Evolutionary conservation across 1,284 basidiomycete genomes (phyloP).

Genomic region (Erythrobasidium hasegawianum): DNA sequence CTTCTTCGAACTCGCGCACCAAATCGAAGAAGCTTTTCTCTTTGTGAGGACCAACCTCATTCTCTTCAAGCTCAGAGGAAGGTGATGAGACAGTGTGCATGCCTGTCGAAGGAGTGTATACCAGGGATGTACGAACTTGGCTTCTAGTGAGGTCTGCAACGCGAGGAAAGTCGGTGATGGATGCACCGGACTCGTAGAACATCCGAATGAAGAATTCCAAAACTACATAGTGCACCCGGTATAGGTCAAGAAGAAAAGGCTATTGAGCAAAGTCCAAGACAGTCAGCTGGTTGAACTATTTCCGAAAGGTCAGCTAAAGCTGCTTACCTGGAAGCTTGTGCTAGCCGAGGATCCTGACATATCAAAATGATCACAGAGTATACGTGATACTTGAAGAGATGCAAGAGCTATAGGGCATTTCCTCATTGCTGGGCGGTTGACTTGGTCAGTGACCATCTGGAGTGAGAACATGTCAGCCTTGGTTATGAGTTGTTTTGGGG

Average conservation of each 20-base stretch:
- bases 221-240: slow-evolving; percentile 73
- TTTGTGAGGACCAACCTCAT: slow-evolving; percentile 1
- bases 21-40: slow-evolving; percentile 63
- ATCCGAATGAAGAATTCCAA: slow-evolving; percentile 87
- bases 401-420: slow-evolving; percentile 82
- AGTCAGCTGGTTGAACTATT: slow-evolving; percentile 50
- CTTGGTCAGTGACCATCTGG: slow-evolving; percentile 76
- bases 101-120: slow-evolving; percentile 9
- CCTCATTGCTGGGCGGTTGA: slow-evolving; percentile 68
- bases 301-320: slow-evolving; percentile 16
- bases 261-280: slow-evolving; percentile 68
- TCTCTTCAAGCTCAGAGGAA: slow-evolving; percentile 10
- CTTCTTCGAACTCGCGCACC: slow-evolving; percentile 76
- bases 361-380: slow-evolving; percentile 80
- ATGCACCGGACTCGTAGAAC: slow-evolving; percentile 90
- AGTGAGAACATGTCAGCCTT: background rate
- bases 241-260: slow-evolving; percentile 84
- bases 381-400: slow-evolving; percentile 79
- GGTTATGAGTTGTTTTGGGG: no score
- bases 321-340: slow-evolving; percentile 10
- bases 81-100: background rate
- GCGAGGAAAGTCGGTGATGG: slow-evolving; percentile 70
- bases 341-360: slow-evolving; percentile 63
- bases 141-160: slow-evolving; percentile 77
- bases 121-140: slow-evolving; percentile 55